phyloP scores from a whole-genome alignment of 345 rosid genomes.

The Conringia planisiliqua region DNA sequence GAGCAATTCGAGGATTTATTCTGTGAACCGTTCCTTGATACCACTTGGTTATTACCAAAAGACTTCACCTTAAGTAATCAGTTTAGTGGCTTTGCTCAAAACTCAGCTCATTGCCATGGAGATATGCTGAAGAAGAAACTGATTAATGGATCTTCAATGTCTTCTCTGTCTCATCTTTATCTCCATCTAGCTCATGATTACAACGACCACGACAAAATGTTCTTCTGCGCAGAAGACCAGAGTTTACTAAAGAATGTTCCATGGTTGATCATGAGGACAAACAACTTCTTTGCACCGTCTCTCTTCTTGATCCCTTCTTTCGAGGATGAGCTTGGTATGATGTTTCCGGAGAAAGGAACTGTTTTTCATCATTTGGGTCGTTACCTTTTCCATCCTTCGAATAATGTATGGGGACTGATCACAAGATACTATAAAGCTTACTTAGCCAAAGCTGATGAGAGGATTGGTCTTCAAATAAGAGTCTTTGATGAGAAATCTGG shows the following conservation, averaged over 20 bases:
- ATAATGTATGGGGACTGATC: conserved; percentile 66
- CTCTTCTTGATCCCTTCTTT: conserved; percentile 60
- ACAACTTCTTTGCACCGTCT: conserved; percentile 67
- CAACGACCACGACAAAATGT: conserved; percentile 58
- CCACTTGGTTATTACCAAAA: conserved; percentile 52
- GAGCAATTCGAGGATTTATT: conserved; percentile 50
- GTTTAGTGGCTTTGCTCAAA: conserved; percentile 39
- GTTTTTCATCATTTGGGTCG: conserved; percentile 64
- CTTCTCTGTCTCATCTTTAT: conserved; percentile 43
- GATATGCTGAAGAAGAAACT: conserved; percentile 47
- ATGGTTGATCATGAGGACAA: conserved; percentile 66
- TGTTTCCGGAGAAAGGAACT: conserved; percentile 57
- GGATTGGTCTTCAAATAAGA: conserved; percentile 65
- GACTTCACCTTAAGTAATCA: conserved; percentile 42
- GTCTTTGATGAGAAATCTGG: conserved; percentile 48
- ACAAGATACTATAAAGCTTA: conserved; percentile 59
- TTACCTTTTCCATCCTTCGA: conserved; percentile 67
- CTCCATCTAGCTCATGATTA: conserved; percentile 64
- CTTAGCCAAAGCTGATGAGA: conserved; percentile 63
- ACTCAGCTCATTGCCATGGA: conserved; percentile 51
- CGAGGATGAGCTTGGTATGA: conserved; percentile 36
- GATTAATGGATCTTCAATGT: conserved; percentile 22
- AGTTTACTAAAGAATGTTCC: conserved; percentile 40
- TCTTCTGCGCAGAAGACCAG: conserved; percentile 62
- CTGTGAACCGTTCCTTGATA: conserved; percentile 63